Evolutionary conservation across 768 basidiomycete genomes (phyloP).

Genomic region (Rhodotorula toruloides): DNA sequence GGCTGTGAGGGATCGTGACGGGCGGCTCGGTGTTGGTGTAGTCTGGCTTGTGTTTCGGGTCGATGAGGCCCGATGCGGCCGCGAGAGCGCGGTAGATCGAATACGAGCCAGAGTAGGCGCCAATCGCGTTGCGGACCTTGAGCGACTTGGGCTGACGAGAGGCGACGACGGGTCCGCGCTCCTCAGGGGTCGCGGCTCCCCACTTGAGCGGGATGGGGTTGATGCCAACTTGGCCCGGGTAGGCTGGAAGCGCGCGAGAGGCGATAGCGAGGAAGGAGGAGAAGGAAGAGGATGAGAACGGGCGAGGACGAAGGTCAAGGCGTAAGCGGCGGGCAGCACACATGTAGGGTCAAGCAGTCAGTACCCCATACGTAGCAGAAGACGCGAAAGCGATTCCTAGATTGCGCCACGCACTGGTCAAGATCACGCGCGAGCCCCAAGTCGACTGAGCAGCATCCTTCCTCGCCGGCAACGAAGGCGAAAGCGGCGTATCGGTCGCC

Average conservation of each 20-base stretch:
- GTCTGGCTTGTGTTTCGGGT: slow-evolving; percentile 51
- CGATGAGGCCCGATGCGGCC: slow-evolving; percentile 64
- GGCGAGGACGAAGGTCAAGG: too few relatives aligned
- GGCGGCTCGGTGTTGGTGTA: slow-evolving; percentile 80
- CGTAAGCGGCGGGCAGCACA: too few relatives aligned
- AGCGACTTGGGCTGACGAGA: slow-evolving; percentile 68
- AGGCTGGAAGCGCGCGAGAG: slow-evolving; percentile 57
- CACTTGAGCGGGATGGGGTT: slow-evolving; percentile 70
- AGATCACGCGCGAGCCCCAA: slow-evolving; percentile 64
- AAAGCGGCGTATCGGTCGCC: slow-evolving; percentile 19
- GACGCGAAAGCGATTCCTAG: too few relatives aligned
- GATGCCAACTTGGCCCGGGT: slow-evolving; percentile 90
- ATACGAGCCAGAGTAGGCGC: slow-evolving; percentile 88
- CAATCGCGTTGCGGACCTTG: slow-evolving; percentile 87
- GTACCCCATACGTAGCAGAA: too few relatives aligned
- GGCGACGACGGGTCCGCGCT: slow-evolving; percentile 74
- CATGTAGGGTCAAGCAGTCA: too few relatives aligned
- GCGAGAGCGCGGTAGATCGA: slow-evolving; percentile 89
- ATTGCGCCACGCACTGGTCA: slow-evolving; percentile 63
- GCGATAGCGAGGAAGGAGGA: not conserved
- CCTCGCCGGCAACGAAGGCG: slow-evolving; percentile 27
- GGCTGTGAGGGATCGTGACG: slow-evolving; percentile 67
- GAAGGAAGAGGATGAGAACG: slow-evolving; percentile 23
- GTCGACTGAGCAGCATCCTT: slow-evolving; percentile 57
- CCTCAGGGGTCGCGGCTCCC: slow-evolving; percentile 63